phyloP scores from a whole-genome alignment of 1,284 basidiomycete species.

The Lignosus rhinocerotis region DNA sequence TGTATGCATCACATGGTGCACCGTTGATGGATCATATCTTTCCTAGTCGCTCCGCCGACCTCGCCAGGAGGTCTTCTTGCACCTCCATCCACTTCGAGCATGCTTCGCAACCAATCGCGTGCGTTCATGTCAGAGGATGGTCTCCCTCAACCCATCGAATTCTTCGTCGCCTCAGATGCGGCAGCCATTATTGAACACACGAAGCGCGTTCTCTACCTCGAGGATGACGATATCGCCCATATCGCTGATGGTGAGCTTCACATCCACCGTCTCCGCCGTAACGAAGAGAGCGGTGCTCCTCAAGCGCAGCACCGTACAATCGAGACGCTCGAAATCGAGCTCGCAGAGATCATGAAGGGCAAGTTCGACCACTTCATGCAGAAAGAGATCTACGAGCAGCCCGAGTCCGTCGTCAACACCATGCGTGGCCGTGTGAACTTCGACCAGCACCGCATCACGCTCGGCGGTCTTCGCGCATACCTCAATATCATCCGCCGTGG shows the following conservation, averaged over 20 bases:
- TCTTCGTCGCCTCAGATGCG: constrained; percentile 98
- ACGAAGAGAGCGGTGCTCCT: constrained; percentile 70
- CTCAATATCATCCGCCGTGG: constrained; percentile 95
- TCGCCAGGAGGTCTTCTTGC: constrained; percentile 68
- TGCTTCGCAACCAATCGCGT: constrained; percentile 93
- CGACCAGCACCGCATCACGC: constrained; percentile 87
- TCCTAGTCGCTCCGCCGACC: constrained; percentile 45
- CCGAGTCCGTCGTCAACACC: constrained; percentile 99
- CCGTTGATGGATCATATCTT: background rate
- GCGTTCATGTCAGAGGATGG: constrained; percentile 99
- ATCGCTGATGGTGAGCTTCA: constrained; percentile 96
- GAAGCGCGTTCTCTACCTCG: constrained; percentile 97
- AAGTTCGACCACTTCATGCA: constrained; percentile 99
- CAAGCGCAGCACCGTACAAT: constrained; percentile 89
- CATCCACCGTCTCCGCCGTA: constrained; percentile 95
- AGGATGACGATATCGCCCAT: constrained; percentile 99
- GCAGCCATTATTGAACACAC: constrained; percentile 98
- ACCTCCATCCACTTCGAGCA: constrained; percentile 80
- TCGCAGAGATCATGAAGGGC: constrained; percentile 99
- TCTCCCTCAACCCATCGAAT: constrained; percentile 98
- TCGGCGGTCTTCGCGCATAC: constrained; percentile 95
- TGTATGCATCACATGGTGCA: background rate
- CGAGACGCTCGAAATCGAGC: constrained; percentile 98
- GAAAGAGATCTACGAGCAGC: constrained; percentile 99
- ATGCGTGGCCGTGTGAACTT: constrained; percentile 99